Evolutionary conservation across 1,284 basidiomycete species (phyloP), one percentile per base, ranked within the genome.

Genomic region (Athelia psychrophila): DNA sequence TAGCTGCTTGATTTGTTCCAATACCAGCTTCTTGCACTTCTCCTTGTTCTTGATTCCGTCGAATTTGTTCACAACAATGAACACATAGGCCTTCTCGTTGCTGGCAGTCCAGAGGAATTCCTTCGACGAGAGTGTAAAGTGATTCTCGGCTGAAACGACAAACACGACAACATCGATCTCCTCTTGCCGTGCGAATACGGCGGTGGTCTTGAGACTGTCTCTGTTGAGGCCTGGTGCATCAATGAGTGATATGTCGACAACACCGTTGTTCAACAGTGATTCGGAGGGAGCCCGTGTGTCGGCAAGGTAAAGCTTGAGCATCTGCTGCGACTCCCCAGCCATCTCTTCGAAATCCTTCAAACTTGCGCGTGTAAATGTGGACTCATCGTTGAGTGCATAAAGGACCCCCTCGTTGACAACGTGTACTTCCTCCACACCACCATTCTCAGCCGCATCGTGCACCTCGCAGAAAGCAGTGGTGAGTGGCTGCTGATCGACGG

Each of bases 141-240:
- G 96, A 71, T 99, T 99, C 74, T 98, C 96, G 6, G 97, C 95
- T 1, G 91, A 95, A 47, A 98, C 95, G 58, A 98, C 95, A 68
- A 99, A 99, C 51, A 99, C 95, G 52, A 99, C 86, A 24, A 99
- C 96, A 65, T 99, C 97, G 51, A 99, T 99, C 72, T 98, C 95
- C 68, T 97, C 93, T 69, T 99, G 96, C 30, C 94, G 91, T 18
- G 95, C 86, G 64, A 99, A 99, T 46, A 98, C 78, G 8, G 94
- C 93, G 2, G 96, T 99, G 0, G 97, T 99, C 76, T 97, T 93
- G 64, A 96, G 72, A 53, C 88, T 94, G 70, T 99, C 97, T 52
- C 94, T 86, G 72, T 99, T 99, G 48, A 99, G 84, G 55, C 97
- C 97, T 1, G 97, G 97, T 0, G 95, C 96, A 62, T 99, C 97